phyloP scores from a whole-genome alignment of 2,329 filamentous ascomycete genomes.

The Epichloe aotearoae region DNA sequence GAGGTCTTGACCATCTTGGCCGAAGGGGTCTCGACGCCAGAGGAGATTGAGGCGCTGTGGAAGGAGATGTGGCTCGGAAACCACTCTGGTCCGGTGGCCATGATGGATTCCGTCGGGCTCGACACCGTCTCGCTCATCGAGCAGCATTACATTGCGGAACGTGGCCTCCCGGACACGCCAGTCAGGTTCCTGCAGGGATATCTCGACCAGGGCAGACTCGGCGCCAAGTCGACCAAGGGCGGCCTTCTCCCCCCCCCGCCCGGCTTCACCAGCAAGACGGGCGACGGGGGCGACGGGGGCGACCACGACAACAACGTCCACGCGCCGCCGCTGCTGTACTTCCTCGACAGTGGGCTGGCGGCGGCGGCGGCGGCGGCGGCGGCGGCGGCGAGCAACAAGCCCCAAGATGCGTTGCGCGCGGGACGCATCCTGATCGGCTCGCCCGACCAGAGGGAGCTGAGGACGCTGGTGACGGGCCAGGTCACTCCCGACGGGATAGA shows the following conservation, averaged over 20 bases:
- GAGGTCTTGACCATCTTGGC: slow-evolving; percentile 34
- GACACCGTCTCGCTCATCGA: slow-evolving; percentile 40
- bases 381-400: not conserved
- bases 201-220: slow-evolving; percentile 32
- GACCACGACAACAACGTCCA: slow-evolving; percentile 2
- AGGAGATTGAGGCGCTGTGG: slow-evolving; percentile 37
- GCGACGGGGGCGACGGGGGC: not conserved
- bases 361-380: not conserved
- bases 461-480: slow-evolving; percentile 13
- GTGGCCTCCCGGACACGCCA: slow-evolving; percentile 26
- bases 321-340: slow-evolving; percentile 10
- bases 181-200: slow-evolving; percentile 33
- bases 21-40: slow-evolving; percentile 34
- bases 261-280: not conserved
- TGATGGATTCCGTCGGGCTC: slow-evolving; percentile 37
- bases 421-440: slow-evolving; percentile 10
- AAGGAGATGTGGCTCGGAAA: slow-evolving; percentile 22
- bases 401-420: slow-evolving; percentile 1
- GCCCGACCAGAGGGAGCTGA: slow-evolving; percentile 2
- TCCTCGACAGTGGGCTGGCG: slow-evolving; percentile 17
- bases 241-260: slow-evolving; percentile 26
- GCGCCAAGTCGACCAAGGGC: slow-evolving; percentile 27
- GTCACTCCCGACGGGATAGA: slow-evolving; percentile 31
- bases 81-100: slow-evolving; percentile 7
- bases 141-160: slow-evolving; percentile 37